Evolutionary conservation across 129 eudicot species (phyloP), one percentile per base, ranked within the genome.

Genomic region (Chrysanthemum lavandulifolium): DNA sequence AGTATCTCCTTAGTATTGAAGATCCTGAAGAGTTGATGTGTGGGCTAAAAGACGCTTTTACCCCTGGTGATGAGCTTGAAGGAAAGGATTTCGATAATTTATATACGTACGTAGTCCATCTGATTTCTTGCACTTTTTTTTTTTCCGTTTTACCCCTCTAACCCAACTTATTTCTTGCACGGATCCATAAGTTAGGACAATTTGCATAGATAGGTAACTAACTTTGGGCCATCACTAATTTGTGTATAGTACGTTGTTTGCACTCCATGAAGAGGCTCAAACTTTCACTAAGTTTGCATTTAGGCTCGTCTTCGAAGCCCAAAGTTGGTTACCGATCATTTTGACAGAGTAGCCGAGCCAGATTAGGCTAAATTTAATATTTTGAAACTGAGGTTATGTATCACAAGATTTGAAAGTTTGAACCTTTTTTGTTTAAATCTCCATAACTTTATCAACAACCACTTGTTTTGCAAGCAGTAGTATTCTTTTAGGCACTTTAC

Each of bases 41-140:
- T 31, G 85, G 82, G 12, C 72, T 94, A 29, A 84, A 78, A 7
- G 96, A 90, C 23, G 97, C 99, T 51, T 94, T 94, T 75, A 90
- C 96, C 70, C 97, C 97, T 19, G 97, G 96, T 69, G 86, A 82
- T 9, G 96, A 88, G 73, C 75, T 82, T 18, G 91, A 84, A 78
- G 96, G 89, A 50, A 61, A 75, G 56, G 89, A 94, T 71, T 71
- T 80, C 1, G 97, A 90, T 63, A 67, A 54, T 75, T 78, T 94
- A 12, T 94, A 90, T 83, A 88, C 96, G 97, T 90, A 94, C n/a
- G 94, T 65, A 69, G 1, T 74, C 56, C 67, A 67, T 57, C 50
- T 8, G 13, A 8, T 45, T 57, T 67, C 45, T 71, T 72, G 10
- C 16, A 55, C 49, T 48, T 21, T 56, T 11, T 11, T 6, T 48